phyloP scores from a whole-genome alignment of 2,329 filamentous ascomycete genomes.

The Raffaelea deltoideospora region DNA sequence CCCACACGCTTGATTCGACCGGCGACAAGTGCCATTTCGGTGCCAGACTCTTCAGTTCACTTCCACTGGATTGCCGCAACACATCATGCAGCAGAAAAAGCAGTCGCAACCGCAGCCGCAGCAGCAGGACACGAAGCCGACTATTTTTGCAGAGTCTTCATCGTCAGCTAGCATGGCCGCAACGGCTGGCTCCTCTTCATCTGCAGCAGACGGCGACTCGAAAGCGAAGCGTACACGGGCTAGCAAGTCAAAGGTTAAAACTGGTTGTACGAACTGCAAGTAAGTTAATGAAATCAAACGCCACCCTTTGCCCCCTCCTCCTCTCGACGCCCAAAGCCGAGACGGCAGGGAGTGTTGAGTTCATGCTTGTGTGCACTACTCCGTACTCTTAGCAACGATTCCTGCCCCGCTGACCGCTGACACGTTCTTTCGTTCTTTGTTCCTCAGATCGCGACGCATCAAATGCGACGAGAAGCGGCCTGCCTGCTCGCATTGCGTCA shows the following conservation, averaged over 20 bases:
- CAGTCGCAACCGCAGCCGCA: too few species aligned
- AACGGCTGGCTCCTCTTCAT: background rate
- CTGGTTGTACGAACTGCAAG: constrained; percentile 55
- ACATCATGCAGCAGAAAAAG: too few species aligned
- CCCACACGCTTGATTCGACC: too few species aligned
- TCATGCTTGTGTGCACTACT: too few species aligned
- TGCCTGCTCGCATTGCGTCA: constrained; percentile 42
- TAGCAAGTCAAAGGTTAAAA: constrained; percentile 49
- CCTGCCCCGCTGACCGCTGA: too few species aligned
- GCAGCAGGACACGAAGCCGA: too few species aligned
- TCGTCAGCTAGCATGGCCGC: background rate
- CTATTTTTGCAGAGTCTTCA: background rate
- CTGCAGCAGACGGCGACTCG: background rate
- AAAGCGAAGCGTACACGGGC: constrained; percentile 28
- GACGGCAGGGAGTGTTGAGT: too few species aligned
- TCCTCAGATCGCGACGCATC: constrained; percentile 39
- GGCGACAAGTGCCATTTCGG: too few species aligned
- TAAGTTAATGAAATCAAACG: too few species aligned
- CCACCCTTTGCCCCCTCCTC: background rate
- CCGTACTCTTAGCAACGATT: background rate
- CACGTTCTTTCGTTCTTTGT: constrained; percentile 6
- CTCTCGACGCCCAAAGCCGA: too few species aligned
- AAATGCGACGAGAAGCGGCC: constrained; percentile 53
- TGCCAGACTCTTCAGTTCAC: too few species aligned
- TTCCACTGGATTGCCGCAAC: too few species aligned